Base-by-base conservation (phyloP, 2,329 filamentous ascomycete species). In the Colletotrichum navitas region DNA sequence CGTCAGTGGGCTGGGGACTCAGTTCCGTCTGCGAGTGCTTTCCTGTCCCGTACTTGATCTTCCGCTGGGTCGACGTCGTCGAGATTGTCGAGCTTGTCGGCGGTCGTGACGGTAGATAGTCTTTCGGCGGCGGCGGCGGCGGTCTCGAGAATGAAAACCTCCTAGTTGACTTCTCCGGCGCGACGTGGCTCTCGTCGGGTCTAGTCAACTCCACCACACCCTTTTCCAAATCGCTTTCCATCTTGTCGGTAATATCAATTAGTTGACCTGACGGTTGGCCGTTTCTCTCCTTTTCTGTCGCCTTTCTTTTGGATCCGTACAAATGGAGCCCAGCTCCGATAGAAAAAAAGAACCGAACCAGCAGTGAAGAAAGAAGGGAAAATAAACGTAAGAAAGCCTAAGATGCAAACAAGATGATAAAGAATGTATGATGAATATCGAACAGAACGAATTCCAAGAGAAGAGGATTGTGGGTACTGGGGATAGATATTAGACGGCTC, bases 1-100 rank as follows among this genome's bases (percentile, higher is more conserved):
- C 85, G 66, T 88, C 85, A 64, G 86, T 89, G 0, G 88, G 87
- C 76, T 88, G 87, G 3, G 88, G 88, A 12, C 86, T 83, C 56
- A 88, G 78, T 77, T 88, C 86, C 7, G 85, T 78, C 18, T 78
- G 76, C 2, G 82, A 78, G 67, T 83, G 75, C 65, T 81, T 85
- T 0, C 85, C 85, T 32, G 75, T 81, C 10, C 82, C 85, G 69
- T 86, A 86, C 76, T 87, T 87, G 75, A 86, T 82, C 18, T 79
- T 77, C 61, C 81, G 79, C 58, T 76, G 72, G 21, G 77, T 80
- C 43, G 78, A 79, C 24, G 73, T 73, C 43, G 73, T 73, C n/a
- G 78, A 77, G 71, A 8, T 36, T 5, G 79, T 80, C n/a, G 81
- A 81, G n/a, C 77, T 75, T 1, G 80, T 80, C 55, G 77, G 75